Evolutionary conservation across 768 basidiomycete species (phyloP).

Genomic region (Leccinellum luteum): DNA sequence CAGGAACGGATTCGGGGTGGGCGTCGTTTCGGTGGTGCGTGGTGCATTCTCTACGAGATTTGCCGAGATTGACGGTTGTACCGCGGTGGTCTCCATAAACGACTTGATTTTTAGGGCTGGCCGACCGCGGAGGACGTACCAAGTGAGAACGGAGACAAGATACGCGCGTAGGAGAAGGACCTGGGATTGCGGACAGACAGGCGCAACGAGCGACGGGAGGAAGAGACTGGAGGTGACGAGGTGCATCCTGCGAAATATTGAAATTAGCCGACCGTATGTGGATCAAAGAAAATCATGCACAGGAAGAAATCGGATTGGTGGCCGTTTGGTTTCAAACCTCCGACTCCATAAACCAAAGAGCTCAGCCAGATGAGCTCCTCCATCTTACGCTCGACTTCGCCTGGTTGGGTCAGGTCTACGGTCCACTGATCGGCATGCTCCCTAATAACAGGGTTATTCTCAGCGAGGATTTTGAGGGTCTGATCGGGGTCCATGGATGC

Average conservation of each 20-base stretch:
- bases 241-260: constrained; percentile 22
- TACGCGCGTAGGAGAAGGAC: constrained; percentile 30
- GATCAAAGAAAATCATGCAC: constrained; percentile 30
- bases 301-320: constrained; percentile 43
- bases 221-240: constrained; percentile 31
- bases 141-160: constrained; percentile 20
- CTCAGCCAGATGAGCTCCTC: constrained; percentile 62
- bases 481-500: constrained; percentile 13
- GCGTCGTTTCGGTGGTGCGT: constrained; percentile 10
- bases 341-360: constrained; percentile 53
- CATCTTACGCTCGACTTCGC: constrained; percentile 50
- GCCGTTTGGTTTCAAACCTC: constrained; percentile 55
- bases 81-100: constrained; percentile 29
- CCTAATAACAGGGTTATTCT: constrained; percentile 1
- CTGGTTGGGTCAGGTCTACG: constrained; percentile 32
- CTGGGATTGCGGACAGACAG: constrained; percentile 15
- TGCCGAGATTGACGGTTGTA: constrained; percentile 11
- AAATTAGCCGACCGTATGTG: background rate
- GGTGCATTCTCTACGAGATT: background rate
- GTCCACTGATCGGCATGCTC: constrained; percentile 41
- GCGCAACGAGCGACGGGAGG: constrained; percentile 24
- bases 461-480: constrained; percentile 13
- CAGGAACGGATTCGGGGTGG: constrained; percentile 39
- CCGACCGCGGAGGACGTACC: constrained; percentile 32
- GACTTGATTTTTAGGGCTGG: constrained; percentile 31